These are phyloP conservation scores for Grosmannia clavigera DNA, from an alignment of 2,329 filamentous ascomycete species.

Conservation along the genomic window DNA sequence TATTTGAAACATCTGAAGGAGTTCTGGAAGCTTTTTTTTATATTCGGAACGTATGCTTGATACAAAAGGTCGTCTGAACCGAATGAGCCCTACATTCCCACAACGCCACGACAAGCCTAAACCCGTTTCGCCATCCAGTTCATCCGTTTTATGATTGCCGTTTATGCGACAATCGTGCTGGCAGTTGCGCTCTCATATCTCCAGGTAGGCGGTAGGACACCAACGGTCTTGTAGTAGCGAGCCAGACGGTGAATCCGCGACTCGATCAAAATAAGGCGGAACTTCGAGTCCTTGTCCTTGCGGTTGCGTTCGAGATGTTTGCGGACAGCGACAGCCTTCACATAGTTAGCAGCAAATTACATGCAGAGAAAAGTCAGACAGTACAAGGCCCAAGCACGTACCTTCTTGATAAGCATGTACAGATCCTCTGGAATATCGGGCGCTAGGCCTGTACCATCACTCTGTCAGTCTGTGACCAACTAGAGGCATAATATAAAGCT, in stretches of 20 bases:
- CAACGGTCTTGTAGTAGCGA: constrained; percentile 90
- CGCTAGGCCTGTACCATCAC: constrained; percentile 90
- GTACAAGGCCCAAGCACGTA: constrained; percentile 23
- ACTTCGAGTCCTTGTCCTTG: constrained; percentile 99
- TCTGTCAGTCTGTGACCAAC: constrained; percentile 85
- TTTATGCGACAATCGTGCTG: constrained; percentile 84
- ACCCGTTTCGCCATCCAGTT: neutral
- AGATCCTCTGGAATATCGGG: constrained; percentile 98
- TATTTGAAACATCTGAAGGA: neutral
- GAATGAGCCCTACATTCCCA: neutral
- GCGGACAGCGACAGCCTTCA: constrained; percentile 86
- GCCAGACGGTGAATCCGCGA: constrained; percentile 99
- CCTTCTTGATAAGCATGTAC: constrained; percentile 99
- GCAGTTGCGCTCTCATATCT: constrained; percentile 98
- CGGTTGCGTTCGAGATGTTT: constrained; percentile 99
- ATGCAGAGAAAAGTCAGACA: neutral
- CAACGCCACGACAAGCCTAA: neutral
- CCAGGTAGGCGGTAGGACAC: constrained; percentile 81
- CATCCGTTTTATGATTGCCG: constrained; percentile 12
- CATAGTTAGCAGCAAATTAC: neutral
- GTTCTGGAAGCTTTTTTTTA: neutral
- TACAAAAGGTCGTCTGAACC: neutral
- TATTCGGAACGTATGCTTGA: neutral
- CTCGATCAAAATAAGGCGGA: constrained; percentile 99
- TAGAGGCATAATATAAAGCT: constrained; percentile 55